These are phyloP conservation scores for Juncus effusus DNA, from an alignment of 176 grass and related monocot species.

Conservation along the genomic window DNA sequence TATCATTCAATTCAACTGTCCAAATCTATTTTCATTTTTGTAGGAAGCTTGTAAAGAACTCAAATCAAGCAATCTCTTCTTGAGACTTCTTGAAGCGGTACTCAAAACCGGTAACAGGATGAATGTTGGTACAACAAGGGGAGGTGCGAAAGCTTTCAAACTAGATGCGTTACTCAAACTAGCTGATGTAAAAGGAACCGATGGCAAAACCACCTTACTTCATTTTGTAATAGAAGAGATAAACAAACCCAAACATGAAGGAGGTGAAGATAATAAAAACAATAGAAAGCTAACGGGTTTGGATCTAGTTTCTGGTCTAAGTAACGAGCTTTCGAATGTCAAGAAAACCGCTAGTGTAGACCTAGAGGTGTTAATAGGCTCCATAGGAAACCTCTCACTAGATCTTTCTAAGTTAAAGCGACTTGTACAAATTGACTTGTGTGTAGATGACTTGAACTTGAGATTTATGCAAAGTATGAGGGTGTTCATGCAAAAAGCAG, in stretches of 20 bases:
- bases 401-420: slow-evolving; percentile 53
- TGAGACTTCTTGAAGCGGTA: slow-evolving; percentile 93
- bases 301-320: slow-evolving; percentile 61
- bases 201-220: slow-evolving; percentile 90
- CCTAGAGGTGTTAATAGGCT: slow-evolving; percentile 73
- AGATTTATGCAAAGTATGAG: slow-evolving; percentile 54
- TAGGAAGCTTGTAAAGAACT: slow-evolving; percentile 88
- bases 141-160: slow-evolving; percentile 91
- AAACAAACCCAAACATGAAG: slow-evolving; percentile 40
- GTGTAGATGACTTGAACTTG: slow-evolving; percentile 24
- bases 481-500: slow-evolving; percentile 50
- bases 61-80: slow-evolving; percentile 85
- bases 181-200: slow-evolving; percentile 85
- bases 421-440: slow-evolving; percentile 30
- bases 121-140: slow-evolving; percentile 81
- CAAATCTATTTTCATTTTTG: background rate
- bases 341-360: slow-evolving; percentile 74
- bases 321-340: slow-evolving; percentile 71
- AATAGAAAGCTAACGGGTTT: slow-evolving; percentile 28
- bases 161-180: slow-evolving; percentile 91
- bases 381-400: slow-evolving; percentile 52
- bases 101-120: slow-evolving; percentile 97
- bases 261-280: background rate
- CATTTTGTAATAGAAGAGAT: slow-evolving; percentile 96
- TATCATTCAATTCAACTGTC: too few species aligned